These are phyloP conservation scores for Diutina rugosa DNA, from an alignment of 1,139 yeast species.

Conservation along the genomic window DNA sequence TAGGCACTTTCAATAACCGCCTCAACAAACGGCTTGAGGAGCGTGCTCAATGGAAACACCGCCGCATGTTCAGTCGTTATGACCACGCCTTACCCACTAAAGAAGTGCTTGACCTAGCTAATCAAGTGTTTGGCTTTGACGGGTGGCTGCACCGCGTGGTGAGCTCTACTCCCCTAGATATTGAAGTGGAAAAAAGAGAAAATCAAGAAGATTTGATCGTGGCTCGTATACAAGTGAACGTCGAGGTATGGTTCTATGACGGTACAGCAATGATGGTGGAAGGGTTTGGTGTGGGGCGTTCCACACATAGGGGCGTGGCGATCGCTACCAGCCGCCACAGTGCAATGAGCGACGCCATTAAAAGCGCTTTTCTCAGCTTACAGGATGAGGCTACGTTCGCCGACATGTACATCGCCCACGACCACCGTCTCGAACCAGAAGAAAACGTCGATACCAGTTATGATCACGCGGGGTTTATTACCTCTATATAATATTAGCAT, in stretches of 20 bases:
- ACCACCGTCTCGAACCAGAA: not conserved
- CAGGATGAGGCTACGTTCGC: slow-evolving; percentile 4
- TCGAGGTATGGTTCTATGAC: slow-evolving; percentile 33
- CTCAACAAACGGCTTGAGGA: not conserved
- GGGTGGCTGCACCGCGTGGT: slow-evolving; percentile 53
- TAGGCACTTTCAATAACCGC: not conserved
- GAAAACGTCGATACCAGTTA: not conserved
- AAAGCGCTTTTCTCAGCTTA: slow-evolving; percentile 22
- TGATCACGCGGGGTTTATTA: not conserved
- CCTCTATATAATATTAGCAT: not conserved
- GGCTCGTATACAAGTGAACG: slow-evolving; percentile 13
- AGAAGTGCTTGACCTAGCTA: slow-evolving; percentile 30
- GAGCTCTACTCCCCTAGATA: slow-evolving; percentile 15
- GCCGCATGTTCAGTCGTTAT: not conserved
- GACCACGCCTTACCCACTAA: not conserved
- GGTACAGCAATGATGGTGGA: slow-evolving; percentile 25
- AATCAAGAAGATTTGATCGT: slow-evolving; percentile 10
- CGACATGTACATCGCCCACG: not conserved
- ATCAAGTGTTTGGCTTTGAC: slow-evolving; percentile 48
- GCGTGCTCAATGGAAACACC: not conserved
- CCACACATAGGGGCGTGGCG: slow-evolving; percentile 17
- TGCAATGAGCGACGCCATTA: slow-evolving; percentile 37
- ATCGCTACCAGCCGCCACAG: slow-evolving; percentile 36
- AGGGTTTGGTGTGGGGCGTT: slow-evolving; percentile 28
- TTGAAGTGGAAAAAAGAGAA: slow-evolving; percentile 6